phyloP scores from a whole-genome alignment of 352 stramenopile species.

The Pythium vanterpoolii region DNA sequence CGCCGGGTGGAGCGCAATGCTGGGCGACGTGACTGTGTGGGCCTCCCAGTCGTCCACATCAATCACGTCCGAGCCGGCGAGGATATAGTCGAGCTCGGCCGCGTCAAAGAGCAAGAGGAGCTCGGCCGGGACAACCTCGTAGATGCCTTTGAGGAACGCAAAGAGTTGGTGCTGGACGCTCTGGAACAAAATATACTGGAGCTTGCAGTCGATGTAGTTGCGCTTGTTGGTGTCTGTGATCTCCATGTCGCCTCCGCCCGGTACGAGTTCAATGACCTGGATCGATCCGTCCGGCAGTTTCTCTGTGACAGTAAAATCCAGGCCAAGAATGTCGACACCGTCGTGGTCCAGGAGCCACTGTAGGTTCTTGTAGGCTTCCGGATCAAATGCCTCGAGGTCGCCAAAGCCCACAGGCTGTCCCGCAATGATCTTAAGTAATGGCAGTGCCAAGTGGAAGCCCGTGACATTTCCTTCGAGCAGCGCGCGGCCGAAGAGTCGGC shows the following conservation, averaged over 20 bases:
- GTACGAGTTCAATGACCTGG: slow-evolving; percentile 49
- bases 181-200: slow-evolving; percentile 93
- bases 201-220: slow-evolving; percentile 90
- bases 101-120: slow-evolving; percentile 93
- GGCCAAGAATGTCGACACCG: slow-evolving; percentile 41
- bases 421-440: slow-evolving; percentile 97
- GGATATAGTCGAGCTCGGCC: slow-evolving; percentile 91
- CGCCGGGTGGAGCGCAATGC: slow-evolving; percentile 8
- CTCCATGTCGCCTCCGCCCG: slow-evolving; percentile 52
- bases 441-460: slow-evolving; percentile 91
- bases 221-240: slow-evolving; percentile 95
- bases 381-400: slow-evolving; percentile 90
- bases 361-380: slow-evolving; percentile 58
- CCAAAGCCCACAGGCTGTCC: slow-evolving; percentile 92
- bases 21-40: slow-evolving; percentile 43
- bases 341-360: slow-evolving; percentile 65
- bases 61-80: slow-evolving; percentile 90
- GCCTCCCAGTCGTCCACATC: slow-evolving; percentile 90
- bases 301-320: slow-evolving; percentile 63
- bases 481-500: slow-evolving; percentile 52
- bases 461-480: slow-evolving; percentile 92
- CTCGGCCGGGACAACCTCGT: slow-evolving; percentile 92
- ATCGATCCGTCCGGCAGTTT: slow-evolving; percentile 18
- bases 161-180: slow-evolving; percentile 88
- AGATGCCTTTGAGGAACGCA: slow-evolving; percentile 93